phyloP scores from a whole-genome alignment of 331 rosid genomes.

The Pyracantha coccinea region DNA sequence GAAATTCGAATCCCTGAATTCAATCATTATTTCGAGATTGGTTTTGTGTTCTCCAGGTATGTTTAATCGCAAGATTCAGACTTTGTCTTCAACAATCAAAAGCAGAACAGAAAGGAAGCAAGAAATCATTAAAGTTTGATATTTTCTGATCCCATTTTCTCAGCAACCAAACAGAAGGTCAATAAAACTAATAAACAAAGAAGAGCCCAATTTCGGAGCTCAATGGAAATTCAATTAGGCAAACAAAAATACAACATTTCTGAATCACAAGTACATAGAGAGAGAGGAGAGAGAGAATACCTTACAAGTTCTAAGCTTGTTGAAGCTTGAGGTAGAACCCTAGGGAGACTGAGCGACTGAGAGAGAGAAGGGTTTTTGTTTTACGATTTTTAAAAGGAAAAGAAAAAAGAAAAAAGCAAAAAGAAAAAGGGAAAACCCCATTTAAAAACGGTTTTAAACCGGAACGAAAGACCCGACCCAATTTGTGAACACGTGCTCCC shows the following conservation, averaged over 20 bases:
- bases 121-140: background rate
- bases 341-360: background rate
- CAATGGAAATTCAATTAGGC: background rate
- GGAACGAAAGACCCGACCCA: background rate
- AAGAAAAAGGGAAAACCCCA: background rate
- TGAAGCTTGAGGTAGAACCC: slow-evolving; percentile 1
- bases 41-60: background rate
- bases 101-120: background rate
- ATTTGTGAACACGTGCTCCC: background rate
- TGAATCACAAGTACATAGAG: background rate
- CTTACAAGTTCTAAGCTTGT: background rate
- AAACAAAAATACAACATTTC: background rate
- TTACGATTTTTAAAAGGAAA: background rate
- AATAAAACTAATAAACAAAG: background rate
- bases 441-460: background rate
- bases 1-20: too few species aligned
- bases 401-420: background rate
- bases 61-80: background rate
- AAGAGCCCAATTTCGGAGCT: background rate
- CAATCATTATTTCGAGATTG: background rate
- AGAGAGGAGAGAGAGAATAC: background rate
- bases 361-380: background rate
- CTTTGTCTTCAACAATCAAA: background rate
- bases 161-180: background rate
- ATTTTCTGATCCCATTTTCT: background rate